These are phyloP conservation scores for Manihot esculenta DNA, from an alignment of 441 rosid genomes.

Conservation along the genomic window DNA sequence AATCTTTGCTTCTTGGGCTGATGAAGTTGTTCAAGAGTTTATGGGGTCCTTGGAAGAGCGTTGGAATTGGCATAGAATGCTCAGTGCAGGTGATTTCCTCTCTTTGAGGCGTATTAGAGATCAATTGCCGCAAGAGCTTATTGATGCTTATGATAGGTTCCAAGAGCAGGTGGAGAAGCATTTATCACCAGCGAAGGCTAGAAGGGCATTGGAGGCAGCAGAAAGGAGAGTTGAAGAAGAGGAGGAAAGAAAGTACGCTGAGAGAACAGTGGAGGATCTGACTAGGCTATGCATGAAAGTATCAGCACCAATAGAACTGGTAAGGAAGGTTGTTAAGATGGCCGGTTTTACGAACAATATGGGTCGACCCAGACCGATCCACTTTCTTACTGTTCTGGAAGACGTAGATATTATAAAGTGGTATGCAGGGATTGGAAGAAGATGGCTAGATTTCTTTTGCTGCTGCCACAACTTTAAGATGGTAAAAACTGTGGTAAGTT, in stretches of 20 bases:
- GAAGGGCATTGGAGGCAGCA: slow-evolving; percentile 57
- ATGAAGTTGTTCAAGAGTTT: slow-evolving; percentile 65
- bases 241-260: slow-evolving; percentile 61
- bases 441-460: slow-evolving; percentile 91
- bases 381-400: slow-evolving; percentile 58
- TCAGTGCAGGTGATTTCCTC: slow-evolving; percentile 75
- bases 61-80: slow-evolving; percentile 75
- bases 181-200: slow-evolving; percentile 57
- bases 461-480: slow-evolving; percentile 83
- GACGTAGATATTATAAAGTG: slow-evolving; percentile 89
- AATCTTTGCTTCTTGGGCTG: slow-evolving; percentile 66
- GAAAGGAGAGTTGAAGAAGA: slow-evolving; percentile 60
- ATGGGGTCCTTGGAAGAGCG: slow-evolving; percentile 70
- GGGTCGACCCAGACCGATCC: slow-evolving; percentile 93
- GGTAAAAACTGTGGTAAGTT: slow-evolving; percentile 74
- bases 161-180: slow-evolving; percentile 74
- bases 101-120: slow-evolving; percentile 69
- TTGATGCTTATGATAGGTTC: slow-evolving; percentile 74
- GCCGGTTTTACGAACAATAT: slow-evolving; percentile 79
- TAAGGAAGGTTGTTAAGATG: slow-evolving; percentile 74
- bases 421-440: slow-evolving; percentile 86
- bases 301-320: slow-evolving; percentile 70
- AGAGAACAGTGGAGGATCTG: slow-evolving; percentile 66
- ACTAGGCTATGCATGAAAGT: slow-evolving; percentile 74
- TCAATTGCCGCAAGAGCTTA: slow-evolving; percentile 65